Conservation (phyloP, 208 protist genomes). For the Crithidia bombi region DNA sequence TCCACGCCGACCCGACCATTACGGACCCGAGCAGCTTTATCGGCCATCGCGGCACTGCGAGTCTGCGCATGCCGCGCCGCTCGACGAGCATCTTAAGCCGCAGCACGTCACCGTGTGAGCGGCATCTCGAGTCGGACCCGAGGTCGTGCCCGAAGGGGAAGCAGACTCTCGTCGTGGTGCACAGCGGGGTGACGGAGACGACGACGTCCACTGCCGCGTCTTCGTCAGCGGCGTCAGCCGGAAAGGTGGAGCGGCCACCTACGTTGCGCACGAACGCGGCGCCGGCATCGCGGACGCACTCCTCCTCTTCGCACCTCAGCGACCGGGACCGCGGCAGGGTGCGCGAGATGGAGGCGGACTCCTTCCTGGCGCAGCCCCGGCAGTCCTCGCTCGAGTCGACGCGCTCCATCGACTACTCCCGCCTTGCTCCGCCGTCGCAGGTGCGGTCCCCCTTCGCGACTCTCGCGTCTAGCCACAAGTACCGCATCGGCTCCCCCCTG, state of each 20-base stretch:
- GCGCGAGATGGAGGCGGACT: slow-evolving; percentile 9
- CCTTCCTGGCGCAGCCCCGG: slow-evolving; percentile 11
- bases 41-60: slow-evolving; percentile 57
- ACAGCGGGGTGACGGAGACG: slow-evolving; percentile 19
- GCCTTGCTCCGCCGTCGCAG: slow-evolving; percentile 42
- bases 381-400: slow-evolving; percentile 29
- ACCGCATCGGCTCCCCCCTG: slow-evolving; percentile 85
- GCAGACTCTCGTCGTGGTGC: slow-evolving; percentile 51
- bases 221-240: too few relatives aligned
- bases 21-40: slow-evolving; percentile 42
- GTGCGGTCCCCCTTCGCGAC: slow-evolving; percentile 64
- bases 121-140: slow-evolving; percentile 66
- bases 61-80: slow-evolving; percentile 44
- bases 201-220: slow-evolving; percentile 9
- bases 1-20: slow-evolving; percentile 42
- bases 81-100: slow-evolving; percentile 79
- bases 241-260: slow-evolving; percentile 23
- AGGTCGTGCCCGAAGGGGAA: slow-evolving; percentile 60
- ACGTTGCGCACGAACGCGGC: slow-evolving; percentile 14
- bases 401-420: slow-evolving; percentile 42
- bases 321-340: slow-evolving; percentile 10
- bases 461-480: slow-evolving; percentile 76
- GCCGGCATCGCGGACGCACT: slow-evolving; percentile 22
- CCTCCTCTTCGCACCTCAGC: slow-evolving; percentile 23
- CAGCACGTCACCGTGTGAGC: slow-evolving; percentile 66